Base-by-base conservation (phyloP, 768 basidiomycete genomes). In the Leccinum rimulosum region DNA sequence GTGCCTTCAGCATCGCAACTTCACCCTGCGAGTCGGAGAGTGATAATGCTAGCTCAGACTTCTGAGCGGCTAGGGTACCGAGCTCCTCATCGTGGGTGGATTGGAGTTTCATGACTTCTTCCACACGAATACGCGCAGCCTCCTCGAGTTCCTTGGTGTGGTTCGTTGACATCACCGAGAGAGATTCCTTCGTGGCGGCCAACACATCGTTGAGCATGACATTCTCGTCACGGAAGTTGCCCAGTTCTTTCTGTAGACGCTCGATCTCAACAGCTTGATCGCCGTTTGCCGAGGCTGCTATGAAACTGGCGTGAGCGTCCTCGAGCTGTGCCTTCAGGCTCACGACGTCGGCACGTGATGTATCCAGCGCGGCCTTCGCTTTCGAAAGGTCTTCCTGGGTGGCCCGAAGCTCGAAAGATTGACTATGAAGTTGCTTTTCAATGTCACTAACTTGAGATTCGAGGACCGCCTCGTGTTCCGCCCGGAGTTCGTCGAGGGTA, bases 371-470 rank as follows among this genome's bases (percentile, higher is more conserved):
- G 1, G 81, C 68, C 71, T 94, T 93, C 6, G 88, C 80, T 76
- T 92, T 93, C 3, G 79, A 68, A 36, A 95, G 84, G 70, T 93
- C 91, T 61, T 94, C 91, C 66, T 87, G 84, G 0, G 93, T 91
- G 14, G 91, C 93, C 67, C 88, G 91, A 47, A 94, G 81, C 64
- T 93, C 90, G 31, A 93, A 75, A 57, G 76, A 83, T 61, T 87
- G 77, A 52, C 74, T 81, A 55, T 76, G 77, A 53, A 89, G 79
- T 66, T 82, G 81, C 75, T 91, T 91, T 73, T 86, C 84, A 22
- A 87, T 73, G 0, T 70, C 70, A 55, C 79, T 77, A 43, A 82
- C 75, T 64, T 88, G 80, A 17, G 79, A 79, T 56, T 87, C 85
- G 17, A 89, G 76, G 5, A 72, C 64, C n/a, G 80, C 80, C 38